Evolutionary conservation across 148 eudicot species (phyloP).

Genomic region (Camellia japonica): DNA sequence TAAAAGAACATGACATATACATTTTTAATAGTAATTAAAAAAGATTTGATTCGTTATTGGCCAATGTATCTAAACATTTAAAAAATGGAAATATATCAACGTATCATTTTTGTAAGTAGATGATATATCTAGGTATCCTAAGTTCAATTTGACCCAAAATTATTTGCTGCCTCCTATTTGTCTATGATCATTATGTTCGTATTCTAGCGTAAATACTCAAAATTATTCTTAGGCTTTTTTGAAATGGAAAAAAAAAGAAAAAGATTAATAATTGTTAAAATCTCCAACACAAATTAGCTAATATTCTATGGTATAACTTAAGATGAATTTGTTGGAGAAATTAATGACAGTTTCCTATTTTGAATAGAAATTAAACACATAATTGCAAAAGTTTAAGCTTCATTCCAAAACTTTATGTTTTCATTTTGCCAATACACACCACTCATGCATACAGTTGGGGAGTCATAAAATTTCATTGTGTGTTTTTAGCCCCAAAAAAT

Average conservation of each 20-base stretch:
- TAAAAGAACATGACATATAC: background rate
- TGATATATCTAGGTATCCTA: too few relatives aligned
- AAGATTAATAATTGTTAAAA: background rate
- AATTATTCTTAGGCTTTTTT: too few relatives aligned
- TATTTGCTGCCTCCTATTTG: too few relatives aligned
- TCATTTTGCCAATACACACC: background rate
- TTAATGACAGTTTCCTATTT: background rate
- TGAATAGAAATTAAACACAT: background rate
- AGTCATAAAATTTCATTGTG: background rate
- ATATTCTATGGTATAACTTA: too few relatives aligned
- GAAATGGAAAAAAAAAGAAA: too few relatives aligned
- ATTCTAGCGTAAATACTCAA: too few relatives aligned
- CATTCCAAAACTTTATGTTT: background rate
- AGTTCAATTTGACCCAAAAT: too few relatives aligned
- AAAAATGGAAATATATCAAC: background rate
- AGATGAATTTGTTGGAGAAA: too few relatives aligned
- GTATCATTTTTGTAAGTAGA: too few relatives aligned
- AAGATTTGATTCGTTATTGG: background rate
- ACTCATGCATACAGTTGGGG: background rate
- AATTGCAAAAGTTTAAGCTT: background rate
- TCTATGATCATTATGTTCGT: too few relatives aligned
- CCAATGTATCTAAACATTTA: background rate
- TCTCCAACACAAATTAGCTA: too few relatives aligned
- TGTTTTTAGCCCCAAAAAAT: too few relatives aligned
- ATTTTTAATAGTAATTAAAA: background rate